Conservation (phyloP, 371 early-diverging fungal genomes). For the Mortierella sp. region DNA sequence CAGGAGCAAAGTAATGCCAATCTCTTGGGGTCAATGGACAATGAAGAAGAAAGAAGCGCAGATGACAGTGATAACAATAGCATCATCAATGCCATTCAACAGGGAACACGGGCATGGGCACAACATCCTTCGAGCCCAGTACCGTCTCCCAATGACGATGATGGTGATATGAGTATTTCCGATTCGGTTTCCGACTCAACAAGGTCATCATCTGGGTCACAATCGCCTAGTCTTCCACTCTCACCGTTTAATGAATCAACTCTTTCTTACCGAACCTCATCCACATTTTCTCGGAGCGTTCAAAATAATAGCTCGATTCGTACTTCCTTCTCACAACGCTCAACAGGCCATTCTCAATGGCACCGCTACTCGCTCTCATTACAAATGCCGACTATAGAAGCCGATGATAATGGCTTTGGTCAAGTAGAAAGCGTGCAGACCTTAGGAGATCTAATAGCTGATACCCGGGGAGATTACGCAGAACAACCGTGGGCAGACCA, state of each 20-base stretch:
- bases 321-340: constrained; percentile 34
- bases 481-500: constrained; percentile 25
- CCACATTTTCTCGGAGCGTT: constrained; percentile 32
- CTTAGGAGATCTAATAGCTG: background rate
- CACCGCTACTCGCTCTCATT: constrained; percentile 28
- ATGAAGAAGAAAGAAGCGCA: background rate
- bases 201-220: constrained; percentile 12
- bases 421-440: background rate
- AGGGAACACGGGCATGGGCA: constrained; percentile 39
- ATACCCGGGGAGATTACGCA: background rate
- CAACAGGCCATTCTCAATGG: constrained; percentile 30
- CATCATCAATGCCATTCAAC: constrained; percentile 28
- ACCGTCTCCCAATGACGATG: constrained; percentile 14
- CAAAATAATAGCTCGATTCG: constrained; percentile 19
- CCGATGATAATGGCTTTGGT: background rate
- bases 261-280: constrained; percentile 36
- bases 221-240: constrained; percentile 13
- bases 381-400: constrained; percentile 43
- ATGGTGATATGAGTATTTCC: constrained; percentile 22
- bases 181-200: constrained; percentile 39
- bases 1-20: constrained; percentile 1
- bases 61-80: constrained; percentile 19
- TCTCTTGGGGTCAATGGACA: background rate
- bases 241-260: constrained; percentile 46
- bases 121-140: constrained; percentile 20